These are phyloP conservation scores for Paramyrothecium sp. DNA, from an alignment of 2,329 filamentous ascomycete genomes.

Conservation along the genomic window DNA sequence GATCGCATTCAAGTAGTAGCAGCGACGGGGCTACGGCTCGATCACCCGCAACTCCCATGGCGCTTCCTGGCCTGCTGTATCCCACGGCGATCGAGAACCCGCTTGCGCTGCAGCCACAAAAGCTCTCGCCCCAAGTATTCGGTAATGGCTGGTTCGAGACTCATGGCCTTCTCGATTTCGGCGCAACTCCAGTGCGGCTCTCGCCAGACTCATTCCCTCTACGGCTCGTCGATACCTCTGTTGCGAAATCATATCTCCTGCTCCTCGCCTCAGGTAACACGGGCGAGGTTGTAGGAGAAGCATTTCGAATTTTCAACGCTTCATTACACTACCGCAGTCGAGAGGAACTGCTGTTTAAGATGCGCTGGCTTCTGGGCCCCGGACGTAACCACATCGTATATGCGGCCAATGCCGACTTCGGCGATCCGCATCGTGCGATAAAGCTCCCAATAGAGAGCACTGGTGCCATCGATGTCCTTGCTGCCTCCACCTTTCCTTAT, in stretches of 20 bases:
- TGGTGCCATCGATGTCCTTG: not conserved
- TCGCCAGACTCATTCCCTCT: slow-evolving; percentile 16
- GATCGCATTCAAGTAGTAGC: not conserved
- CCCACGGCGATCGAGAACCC: not conserved
- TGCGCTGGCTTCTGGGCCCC: slow-evolving; percentile 20
- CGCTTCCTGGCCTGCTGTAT: not conserved
- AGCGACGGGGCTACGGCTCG: not conserved
- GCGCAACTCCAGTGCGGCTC: slow-evolving; percentile 4
- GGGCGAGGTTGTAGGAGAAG: slow-evolving; percentile 6
- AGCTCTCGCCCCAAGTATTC: slow-evolving; percentile 17
- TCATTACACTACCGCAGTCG: slow-evolving; percentile 11
- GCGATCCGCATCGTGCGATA: not conserved
- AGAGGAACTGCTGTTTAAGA: slow-evolving; percentile 19
- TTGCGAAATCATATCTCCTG: slow-evolving; percentile 17
- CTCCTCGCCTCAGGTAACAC: slow-evolving; percentile 11
- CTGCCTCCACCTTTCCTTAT: not conserved
- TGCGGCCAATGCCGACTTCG: slow-evolving; percentile 21
- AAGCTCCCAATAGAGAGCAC: not conserved
- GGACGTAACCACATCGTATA: slow-evolving; percentile 18
- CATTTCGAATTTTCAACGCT: slow-evolving; percentile 15
- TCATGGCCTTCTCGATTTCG: slow-evolving; percentile 3
- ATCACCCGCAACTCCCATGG: not conserved
- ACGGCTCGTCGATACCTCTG: slow-evolving; percentile 14
- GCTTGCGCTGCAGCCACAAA: not conserved
- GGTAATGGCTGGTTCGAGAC: slow-evolving; percentile 19